Conservation (phyloP, 164 flowering plant genomes). For the Chimonanthus salicifolius region DNA sequence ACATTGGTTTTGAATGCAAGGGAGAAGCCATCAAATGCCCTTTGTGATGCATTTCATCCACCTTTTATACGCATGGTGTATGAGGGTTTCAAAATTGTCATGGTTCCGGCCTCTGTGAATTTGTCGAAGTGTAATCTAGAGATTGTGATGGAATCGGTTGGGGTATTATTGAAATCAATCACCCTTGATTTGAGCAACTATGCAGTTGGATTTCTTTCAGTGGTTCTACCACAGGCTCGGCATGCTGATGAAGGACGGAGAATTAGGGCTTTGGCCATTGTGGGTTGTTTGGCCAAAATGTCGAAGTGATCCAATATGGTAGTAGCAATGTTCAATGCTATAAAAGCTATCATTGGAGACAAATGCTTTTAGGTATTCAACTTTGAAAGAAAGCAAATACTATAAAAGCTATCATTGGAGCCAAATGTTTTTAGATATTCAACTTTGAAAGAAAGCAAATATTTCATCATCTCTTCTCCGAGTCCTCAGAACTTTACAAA, state of each 20-base stretch:
- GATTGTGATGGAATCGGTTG: conserved; percentile 79
- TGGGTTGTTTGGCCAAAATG: conserved; percentile 65
- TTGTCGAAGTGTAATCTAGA: conserved; percentile 97
- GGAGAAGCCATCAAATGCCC: conserved; percentile 65
- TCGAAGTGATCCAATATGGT: conserved; percentile 84
- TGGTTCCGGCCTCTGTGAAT: conserved; percentile 76
- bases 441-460: neutral
- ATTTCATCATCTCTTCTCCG: too few species aligned
- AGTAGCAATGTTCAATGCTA: conserved; percentile 62
- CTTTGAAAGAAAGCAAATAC: neutral
- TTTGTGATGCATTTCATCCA: conserved; percentile 75
- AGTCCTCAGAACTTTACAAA: too few species aligned
- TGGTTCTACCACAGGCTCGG: conserved; percentile 73
- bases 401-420: conserved; percentile 79
- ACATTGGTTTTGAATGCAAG: conserved; percentile 70
- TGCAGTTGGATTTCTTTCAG: conserved; percentile 72
- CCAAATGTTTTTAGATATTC: conserved; percentile 1
- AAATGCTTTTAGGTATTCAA: conserved; percentile 1
- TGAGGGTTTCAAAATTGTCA: conserved; percentile 67
- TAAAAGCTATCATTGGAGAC: conserved; percentile 82
- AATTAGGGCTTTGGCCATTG: conserved; percentile 52
- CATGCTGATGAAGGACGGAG: conserved; percentile 90
- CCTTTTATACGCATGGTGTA: conserved; percentile 57
- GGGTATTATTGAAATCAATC: conserved; percentile 58
- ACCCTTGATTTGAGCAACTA: conserved; percentile 90